phyloP scores from a whole-genome alignment of 78 protist genomes.

The slime mould (Dictyostelium discoideum) region DNA sequence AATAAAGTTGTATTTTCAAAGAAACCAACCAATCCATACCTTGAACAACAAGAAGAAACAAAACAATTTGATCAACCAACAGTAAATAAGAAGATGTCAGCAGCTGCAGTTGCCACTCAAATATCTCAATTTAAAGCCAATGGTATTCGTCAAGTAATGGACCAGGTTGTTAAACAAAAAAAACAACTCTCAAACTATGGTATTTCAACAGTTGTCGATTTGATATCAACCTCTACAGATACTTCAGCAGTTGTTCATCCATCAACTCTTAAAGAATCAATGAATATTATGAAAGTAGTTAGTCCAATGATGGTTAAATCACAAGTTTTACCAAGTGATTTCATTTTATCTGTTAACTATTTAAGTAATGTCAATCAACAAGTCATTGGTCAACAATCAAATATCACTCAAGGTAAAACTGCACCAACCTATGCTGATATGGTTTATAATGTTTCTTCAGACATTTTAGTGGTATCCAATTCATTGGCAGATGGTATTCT shows the following conservation, averaged over 20 bases:
- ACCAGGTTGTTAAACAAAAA: background rate
- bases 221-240: conserved; percentile 28
- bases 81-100: background rate
- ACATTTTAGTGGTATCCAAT: background rate
- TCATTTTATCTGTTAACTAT: background rate
- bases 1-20: background rate
- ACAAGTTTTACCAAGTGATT: conserved; percentile 22
- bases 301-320: background rate
- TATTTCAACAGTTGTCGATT: conserved; percentile 26
- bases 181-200: background rate
- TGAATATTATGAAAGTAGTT: conserved; percentile 10
- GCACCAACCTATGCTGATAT: background rate
- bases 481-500: conserved; percentile 42
- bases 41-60: background rate
- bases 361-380: conserved; percentile 38
- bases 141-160: background rate
- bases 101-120: conserved; percentile 23
- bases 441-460: background rate
- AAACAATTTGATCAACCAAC: background rate
- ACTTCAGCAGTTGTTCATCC: background rate
- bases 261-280: background rate
- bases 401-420: background rate
- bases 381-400: background rate
- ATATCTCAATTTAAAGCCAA: background rate
- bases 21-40: background rate